Base-by-base conservation (phyloP, 805 yeast species). In the Barnettozyma populi region DNA sequence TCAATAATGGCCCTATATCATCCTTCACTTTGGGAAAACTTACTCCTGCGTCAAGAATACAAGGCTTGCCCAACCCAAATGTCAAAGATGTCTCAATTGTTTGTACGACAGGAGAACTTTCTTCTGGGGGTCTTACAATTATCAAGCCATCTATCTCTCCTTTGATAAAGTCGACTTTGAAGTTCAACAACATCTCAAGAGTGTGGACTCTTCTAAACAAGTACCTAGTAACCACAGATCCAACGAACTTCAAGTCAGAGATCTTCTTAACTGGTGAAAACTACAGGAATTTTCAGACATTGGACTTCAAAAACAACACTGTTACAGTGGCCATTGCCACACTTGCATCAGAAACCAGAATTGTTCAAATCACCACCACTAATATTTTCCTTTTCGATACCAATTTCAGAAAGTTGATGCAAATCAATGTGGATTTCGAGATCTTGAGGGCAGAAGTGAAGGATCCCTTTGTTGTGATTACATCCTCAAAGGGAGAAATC, bases 121-220 rank as follows among this genome's bases (percentile, higher is more conserved):
- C 61, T 1, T 71, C 75, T 7, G 78, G 86, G 11, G 72, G 76
- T 19, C 51, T 90, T 27, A 78, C 83, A 31, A 72, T 84, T 4
- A 73, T 87, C 49, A 75, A 81, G 23, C 87, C 89, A 6, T 73
- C 84, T 3, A 73, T 89, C 13, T 80, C 81, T 49, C 95, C 96
- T 1, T 63, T 61, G 0, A 76, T 89, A 8, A 76, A 78, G 44
- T 78, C 87, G 2, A 81, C 90, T 3, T 71, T 87, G 45, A 81
- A 79, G 51, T 86, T 86, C 57, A 83, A 84, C 19, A 84, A 80
- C 59, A 82, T 85, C 31, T 79, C 82, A 53, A 79, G 82, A 55
- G 74, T 86, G 57, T 90, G 95, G 95, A 84, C 86, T 37, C 64
- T 87, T 25, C 66, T 70, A 43, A 80, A 80, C 57, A 74, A 74